A percentile compares a stretch with the other conserved stretches of the same genome.
Evolutionary conservation across 495 filamentous ascomycete species (phyloP).

Genomic region (Podospora didyma): DNA sequence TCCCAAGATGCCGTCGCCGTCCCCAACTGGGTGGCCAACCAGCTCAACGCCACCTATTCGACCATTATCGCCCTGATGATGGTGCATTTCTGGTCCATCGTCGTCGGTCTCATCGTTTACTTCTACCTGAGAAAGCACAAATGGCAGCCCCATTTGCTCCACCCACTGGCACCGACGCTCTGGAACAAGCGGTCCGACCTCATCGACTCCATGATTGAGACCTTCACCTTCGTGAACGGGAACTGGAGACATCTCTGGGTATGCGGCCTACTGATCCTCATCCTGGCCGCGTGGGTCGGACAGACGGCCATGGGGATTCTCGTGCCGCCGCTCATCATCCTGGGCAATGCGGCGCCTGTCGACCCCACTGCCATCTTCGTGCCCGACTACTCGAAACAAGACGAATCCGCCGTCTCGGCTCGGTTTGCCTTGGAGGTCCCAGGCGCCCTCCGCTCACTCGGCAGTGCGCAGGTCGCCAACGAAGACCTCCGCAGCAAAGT

Average conservation of each 20-base stretch:
- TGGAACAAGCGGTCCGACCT: slow-evolving; percentile 27
- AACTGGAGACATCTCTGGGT: slow-evolving; percentile 11
- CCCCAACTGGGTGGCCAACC: slow-evolving; percentile 15
- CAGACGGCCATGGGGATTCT: slow-evolving; percentile 21
- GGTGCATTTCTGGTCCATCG: slow-evolving; percentile 20
- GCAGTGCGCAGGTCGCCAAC: slow-evolving; percentile 16
- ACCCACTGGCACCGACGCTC: slow-evolving; percentile 4
- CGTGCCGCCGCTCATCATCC: slow-evolving; percentile 20
- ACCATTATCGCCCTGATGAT: slow-evolving; percentile 19
- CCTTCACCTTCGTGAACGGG: slow-evolving; percentile 4
- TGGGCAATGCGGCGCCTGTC: slow-evolving; percentile 25
- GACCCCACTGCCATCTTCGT: slow-evolving; percentile 23
- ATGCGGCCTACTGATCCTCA: slow-evolving; percentile 7
- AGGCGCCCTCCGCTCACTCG: slow-evolving; percentile 24
- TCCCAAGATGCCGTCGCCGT: slow-evolving; percentile 22
- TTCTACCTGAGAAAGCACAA: slow-evolving; percentile 16
- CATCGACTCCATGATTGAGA: slow-evolving; percentile 20
- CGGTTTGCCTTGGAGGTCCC: slow-evolving; percentile 23
- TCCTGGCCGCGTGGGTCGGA: slow-evolving; percentile 16
- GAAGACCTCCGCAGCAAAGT: slow-evolving; percentile 13
- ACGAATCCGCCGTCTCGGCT: background rate
- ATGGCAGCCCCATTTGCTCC: background rate
- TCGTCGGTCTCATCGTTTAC: slow-evolving; percentile 16
- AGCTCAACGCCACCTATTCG: slow-evolving; percentile 25
- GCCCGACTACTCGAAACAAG: slow-evolving; percentile 2